Conservation (phyloP, 176 grass and related monocot species). For the Chloris gayana region DNA sequence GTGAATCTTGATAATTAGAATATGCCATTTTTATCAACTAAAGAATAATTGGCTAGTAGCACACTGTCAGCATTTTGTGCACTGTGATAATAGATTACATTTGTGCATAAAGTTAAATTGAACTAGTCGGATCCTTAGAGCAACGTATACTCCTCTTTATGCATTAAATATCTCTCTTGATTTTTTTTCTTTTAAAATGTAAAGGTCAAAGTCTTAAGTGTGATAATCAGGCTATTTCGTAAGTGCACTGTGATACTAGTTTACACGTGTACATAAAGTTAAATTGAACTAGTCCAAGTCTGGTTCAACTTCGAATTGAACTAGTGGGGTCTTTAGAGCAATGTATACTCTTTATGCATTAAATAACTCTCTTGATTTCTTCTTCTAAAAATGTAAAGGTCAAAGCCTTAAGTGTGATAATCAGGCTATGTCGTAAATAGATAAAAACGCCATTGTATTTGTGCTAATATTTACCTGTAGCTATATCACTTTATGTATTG, state of each 20-base stretch:
- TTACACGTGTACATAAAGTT: no score
- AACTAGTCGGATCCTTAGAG: not conserved
- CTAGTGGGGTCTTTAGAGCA: not conserved
- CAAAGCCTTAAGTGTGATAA: not conserved
- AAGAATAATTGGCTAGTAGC: not conserved
- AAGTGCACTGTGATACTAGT: no score
- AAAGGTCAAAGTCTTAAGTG: conserved; percentile 8
- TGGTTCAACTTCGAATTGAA: conserved; percentile 8
- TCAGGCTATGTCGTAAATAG: not conserved
- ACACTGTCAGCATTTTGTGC: conserved; percentile 10
- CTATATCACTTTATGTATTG: conserved; percentile 18
- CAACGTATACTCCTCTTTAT: not conserved
- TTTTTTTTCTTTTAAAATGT: conserved; percentile 1
- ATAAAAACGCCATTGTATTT: not conserved
- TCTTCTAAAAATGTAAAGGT: conserved; percentile 23
- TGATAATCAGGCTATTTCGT: not conserved
- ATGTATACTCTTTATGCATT: not conserved
- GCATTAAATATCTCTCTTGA: not conserved
- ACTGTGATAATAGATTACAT: conserved; percentile 20
- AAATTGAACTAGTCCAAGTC: no score
- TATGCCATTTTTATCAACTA: not conserved
- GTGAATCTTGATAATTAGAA: not conserved
- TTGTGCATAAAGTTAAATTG: conserved; percentile 5
- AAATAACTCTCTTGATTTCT: not conserved
- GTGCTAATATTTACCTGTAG: conserved; percentile 12